phyloP scores from a whole-genome alignment of 208 protist genomes.

The Leishmania arabica region DNA sequence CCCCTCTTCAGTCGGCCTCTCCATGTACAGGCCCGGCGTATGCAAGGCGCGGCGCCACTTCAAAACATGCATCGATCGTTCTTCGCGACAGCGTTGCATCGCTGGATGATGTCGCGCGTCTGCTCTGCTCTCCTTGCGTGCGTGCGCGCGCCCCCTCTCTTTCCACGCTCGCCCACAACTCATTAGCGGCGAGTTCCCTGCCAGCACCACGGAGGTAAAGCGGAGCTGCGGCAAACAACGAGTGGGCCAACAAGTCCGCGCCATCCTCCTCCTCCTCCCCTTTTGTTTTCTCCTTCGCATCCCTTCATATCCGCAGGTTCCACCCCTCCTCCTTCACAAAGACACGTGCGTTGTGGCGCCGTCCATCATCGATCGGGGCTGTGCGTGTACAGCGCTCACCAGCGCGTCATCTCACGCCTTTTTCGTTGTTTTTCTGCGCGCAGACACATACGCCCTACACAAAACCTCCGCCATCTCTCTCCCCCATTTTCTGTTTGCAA shows the following conservation, averaged over 20 bases:
- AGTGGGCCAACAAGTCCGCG: background rate
- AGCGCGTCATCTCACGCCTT: background rate
- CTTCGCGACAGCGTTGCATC: background rate
- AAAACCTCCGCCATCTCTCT: background rate
- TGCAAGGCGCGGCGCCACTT: background rate
- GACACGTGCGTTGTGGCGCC: background rate
- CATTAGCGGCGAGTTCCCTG: background rate
- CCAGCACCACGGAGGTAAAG: background rate
- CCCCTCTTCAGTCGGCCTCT: background rate
- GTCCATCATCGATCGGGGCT: background rate
- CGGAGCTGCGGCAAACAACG: background rate
- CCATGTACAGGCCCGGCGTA: background rate
- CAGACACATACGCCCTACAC: background rate
- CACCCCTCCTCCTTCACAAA: background rate
- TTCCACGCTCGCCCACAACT: background rate
- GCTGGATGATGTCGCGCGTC: background rate
- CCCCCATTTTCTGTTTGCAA: too few species aligned
- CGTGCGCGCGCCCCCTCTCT: background rate
- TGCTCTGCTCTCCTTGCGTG: background rate
- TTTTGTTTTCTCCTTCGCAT: background rate
- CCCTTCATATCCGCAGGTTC: background rate
- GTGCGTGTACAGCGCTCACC: background rate
- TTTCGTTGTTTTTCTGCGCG: background rate
- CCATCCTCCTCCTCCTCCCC: background rate
- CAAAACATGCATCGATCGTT: background rate